These are phyloP conservation scores for Tolypocladium tropicale DNA, from an alignment of 2,329 filamentous ascomycete species.

Conservation along the genomic window DNA sequence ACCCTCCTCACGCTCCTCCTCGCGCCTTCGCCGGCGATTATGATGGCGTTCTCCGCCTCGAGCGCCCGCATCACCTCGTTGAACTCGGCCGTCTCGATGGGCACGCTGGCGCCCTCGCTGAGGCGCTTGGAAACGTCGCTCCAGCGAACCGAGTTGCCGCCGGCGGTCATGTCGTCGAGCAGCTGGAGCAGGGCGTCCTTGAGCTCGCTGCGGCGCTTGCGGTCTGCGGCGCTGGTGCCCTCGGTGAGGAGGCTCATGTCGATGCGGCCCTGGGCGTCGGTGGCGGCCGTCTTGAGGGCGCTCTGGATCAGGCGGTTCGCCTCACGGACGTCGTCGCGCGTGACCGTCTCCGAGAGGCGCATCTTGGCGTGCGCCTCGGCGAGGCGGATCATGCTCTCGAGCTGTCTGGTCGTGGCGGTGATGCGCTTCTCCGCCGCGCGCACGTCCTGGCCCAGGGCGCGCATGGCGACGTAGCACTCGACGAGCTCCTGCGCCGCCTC, in stretches of 20 bases:
- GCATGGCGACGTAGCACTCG: constrained; percentile 86
- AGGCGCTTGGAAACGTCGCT: constrained; percentile 67
- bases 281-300: constrained; percentile 94
- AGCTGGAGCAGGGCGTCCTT: constrained; percentile 66
- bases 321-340: constrained; percentile 73
- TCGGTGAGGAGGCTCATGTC: constrained; percentile 95
- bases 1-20: constrained; percentile 74
- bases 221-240: constrained; percentile 82
- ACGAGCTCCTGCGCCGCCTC: constrained; percentile 78
- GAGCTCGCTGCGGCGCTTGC: constrained; percentile 72
- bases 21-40: constrained; percentile 73
- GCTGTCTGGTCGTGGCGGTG: constrained; percentile 90
- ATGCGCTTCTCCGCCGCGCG: constrained; percentile 89
- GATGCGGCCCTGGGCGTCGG: constrained; percentile 83
- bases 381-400: constrained; percentile 97
- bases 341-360: constrained; percentile 71
- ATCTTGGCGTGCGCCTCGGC: constrained; percentile 96
- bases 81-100: constrained; percentile 72
- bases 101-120: constrained; percentile 57
- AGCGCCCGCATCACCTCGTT: constrained; percentile 67
- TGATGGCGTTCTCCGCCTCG: constrained; percentile 76
- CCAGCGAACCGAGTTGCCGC: constrained; percentile 60
- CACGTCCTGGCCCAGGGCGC: constrained; percentile 79
- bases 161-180: constrained; percentile 70
- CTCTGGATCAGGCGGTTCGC: constrained; percentile 87